Evolutionary conservation across 163 green algal genomes (phyloP), one percentile per base, ranked within the genome.

Genomic region (Scenedesmus sp.): DNA sequence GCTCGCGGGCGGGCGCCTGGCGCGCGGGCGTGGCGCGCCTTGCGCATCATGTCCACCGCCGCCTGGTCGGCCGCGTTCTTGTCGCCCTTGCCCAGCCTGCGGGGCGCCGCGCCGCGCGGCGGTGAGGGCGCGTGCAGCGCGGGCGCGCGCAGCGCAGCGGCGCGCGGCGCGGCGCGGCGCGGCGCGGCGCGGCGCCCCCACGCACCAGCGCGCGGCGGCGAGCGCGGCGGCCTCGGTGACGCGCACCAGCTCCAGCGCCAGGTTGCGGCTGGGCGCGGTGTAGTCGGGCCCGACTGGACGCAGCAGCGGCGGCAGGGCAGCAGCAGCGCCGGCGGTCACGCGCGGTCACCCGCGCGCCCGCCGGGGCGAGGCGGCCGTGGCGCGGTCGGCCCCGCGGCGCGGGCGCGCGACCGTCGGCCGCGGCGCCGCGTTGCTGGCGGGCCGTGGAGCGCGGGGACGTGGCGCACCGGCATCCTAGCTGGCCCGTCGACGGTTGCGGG

Each of bases 201-300:
- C 89, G 50, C 87, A 83, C 80, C 87, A 93, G 29, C 77, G 75
- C 0, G 87, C 91, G 7, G 82, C 83, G 17, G 87, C 90, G 4
- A 97, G 85, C 0, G 93, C 93, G 4, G 91, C 92, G 26, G 89
- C 91, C 67, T 97, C 93, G 10, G 93, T 97, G 9, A 97, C 92
- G 4, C 92, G 78, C 22, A 97, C 92, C 0, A 97, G 83, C 83
- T 97, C 93, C 14, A 97, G 84, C 5, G 93, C 93, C 39, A 97
- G 80, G 80, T 97, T 97, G 17, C 92, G 87, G 10, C 64, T 77
- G 31, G 92, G 87, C 22, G 72, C 57, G 4, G 75, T 80, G 83
- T 95, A 96, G 62, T 96, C 88, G 3, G 86, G 84, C 15, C 88
- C 86, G 53, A 34, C 62, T 51, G 36, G 14, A 42, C 20, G 13